Conservation (phyloP, 2,329 filamentous ascomycete species). For the Sclerotinia borealis region DNA sequence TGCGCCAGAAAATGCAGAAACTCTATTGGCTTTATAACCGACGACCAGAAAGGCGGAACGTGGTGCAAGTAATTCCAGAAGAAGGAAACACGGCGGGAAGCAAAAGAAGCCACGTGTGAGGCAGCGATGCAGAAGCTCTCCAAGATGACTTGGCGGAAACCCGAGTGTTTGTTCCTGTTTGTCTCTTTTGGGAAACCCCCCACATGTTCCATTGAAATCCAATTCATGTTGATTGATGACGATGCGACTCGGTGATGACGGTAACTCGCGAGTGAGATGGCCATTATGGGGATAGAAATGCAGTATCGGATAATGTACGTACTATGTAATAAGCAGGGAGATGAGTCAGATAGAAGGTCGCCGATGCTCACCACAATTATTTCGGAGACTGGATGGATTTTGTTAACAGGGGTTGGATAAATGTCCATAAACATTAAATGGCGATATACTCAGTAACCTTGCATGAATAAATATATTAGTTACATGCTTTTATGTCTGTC, state of each 20-base stretch:
- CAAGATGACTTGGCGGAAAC: neutral
- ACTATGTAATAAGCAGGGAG: neutral
- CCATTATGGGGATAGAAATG: neutral
- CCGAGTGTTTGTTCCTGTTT: neutral
- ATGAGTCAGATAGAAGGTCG: slow-evolving; percentile 3
- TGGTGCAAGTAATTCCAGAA: neutral
- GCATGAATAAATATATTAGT: neutral
- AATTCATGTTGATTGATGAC: no score
- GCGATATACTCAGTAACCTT: neutral
- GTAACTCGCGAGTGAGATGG: neutral
- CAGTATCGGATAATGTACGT: neutral
- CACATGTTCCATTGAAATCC: neutral
- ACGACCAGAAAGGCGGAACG: neutral
- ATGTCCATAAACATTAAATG: neutral
- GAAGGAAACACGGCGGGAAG: neutral
- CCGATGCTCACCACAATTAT: neutral
- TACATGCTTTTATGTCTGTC: neutral
- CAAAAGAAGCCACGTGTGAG: neutral
- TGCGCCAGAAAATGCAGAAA: no score
- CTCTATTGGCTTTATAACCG: no score
- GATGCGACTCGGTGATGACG: neutral
- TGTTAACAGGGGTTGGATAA: neutral
- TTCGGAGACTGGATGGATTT: neutral
- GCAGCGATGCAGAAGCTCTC: neutral
- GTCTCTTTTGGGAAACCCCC: neutral